Evolutionary conservation across 129 eudicot genomes (phyloP).

Genomic region (Flaveria trinervia): DNA sequence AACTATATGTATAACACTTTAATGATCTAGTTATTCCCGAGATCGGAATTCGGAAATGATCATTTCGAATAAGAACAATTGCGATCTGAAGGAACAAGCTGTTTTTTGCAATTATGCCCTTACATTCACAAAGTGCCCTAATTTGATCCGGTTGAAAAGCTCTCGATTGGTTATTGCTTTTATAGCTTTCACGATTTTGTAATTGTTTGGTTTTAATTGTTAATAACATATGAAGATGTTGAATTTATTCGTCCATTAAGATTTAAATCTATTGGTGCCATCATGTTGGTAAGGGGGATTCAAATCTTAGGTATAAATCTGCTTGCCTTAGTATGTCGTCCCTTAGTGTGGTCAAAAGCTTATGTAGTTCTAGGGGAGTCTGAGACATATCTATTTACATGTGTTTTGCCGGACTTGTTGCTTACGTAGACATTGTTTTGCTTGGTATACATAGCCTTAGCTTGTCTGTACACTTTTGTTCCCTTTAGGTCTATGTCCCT

Average conservation of each 20-base stretch:
- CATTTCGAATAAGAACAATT: not conserved
- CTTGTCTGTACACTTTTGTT: too few relatives aligned
- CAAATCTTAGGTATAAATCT: too few relatives aligned
- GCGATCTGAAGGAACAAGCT: conserved; percentile 8
- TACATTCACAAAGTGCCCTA: not conserved
- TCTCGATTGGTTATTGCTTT: not conserved
- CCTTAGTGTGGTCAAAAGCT: too few relatives aligned
- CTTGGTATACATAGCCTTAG: too few relatives aligned
- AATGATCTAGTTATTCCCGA: not conserved
- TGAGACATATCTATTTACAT: too few relatives aligned
- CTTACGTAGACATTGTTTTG: too few relatives aligned
- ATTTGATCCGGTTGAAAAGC: not conserved
- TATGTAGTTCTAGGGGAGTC: too few relatives aligned
- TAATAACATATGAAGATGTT: not conserved
- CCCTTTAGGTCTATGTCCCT: too few relatives aligned
- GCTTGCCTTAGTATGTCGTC: too few relatives aligned
- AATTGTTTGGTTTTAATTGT: not conserved
- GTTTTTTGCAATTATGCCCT: not conserved
- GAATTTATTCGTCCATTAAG: not conserved
- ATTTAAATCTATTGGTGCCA: not conserved
- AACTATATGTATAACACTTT: not conserved
- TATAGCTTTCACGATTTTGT: not conserved
- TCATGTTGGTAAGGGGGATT: too few relatives aligned
- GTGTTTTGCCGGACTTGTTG: too few relatives aligned
- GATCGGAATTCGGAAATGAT: not conserved